Base-by-base conservation (phyloP, 257 asterid species). In the Sherardia arvensis region DNA sequence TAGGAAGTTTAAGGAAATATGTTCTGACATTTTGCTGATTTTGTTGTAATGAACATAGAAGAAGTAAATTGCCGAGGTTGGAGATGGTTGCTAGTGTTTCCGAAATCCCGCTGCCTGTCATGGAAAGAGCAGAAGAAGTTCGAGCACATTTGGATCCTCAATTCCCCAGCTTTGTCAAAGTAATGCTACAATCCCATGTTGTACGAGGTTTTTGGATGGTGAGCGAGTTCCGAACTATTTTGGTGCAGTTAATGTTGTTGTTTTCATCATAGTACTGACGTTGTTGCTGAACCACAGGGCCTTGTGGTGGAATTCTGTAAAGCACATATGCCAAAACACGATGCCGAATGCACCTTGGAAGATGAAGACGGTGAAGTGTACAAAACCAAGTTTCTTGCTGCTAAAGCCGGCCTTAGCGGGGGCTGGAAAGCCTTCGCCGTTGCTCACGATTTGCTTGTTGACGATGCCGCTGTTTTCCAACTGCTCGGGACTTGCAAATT, bases 141-240 rank as follows among this genome's bases (percentile, higher is more conserved):
- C 74, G 71, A 47, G 73, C 87, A 1, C 65, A 82, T 53, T 61
- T 83, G 23, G 89, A 75, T 67, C 70, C 71, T 38, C 59, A 72
- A 26, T 27, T 69, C 56, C 94, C 91, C 5, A 79, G 79, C 81
- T 85, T 87, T 57, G 48, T 85, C 4, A 87, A 80, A 81, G 66
- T 84, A 7, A 82, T 84, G 92, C 82, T 72, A 59, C 91, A 71
- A 29, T 84, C 96, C n/a, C 88, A 86, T 67, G 88, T 86, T 28
- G 77, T 86, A 1, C 83, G 84, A 66, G 88, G 87, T 27, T 87
- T 81, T 76, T 87, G 94, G 91, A 83, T 87, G 88, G 94, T 82
- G 67, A 59, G 81, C 60, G 38, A 38, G 12, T 38, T 38, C 47
- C 47, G 47, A 38, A 7, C 2, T 15, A 4, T n/a, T 40, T 43